Evolutionary conservation across 2,329 filamentous ascomycete genomes (phyloP).

Genomic region (Trichoderma hamatum): DNA sequence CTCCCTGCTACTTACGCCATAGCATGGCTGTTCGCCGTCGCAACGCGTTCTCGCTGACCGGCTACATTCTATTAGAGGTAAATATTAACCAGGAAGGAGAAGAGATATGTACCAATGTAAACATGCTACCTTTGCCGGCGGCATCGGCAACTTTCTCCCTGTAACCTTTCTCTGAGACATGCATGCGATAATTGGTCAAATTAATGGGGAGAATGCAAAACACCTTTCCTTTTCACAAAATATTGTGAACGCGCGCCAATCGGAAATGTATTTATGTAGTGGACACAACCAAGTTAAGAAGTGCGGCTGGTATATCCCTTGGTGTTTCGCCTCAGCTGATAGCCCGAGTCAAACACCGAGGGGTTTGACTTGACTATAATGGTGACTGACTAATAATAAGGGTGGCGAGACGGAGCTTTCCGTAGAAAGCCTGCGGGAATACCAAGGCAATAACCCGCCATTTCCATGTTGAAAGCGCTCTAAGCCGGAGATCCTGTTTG

Average conservation of each 20-base stretch:
- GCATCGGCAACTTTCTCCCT: neutral
- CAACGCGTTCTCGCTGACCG: constrained; percentile 3
- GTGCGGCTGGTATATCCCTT: neutral
- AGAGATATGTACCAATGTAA: neutral
- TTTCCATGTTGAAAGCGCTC: neutral
- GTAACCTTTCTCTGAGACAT: neutral
- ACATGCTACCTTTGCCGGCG: constrained; percentile 3
- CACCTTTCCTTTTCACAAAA: neutral
- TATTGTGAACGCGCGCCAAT: neutral
- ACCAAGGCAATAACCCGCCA: neutral
- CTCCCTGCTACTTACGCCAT: neutral
- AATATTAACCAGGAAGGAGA: neutral
- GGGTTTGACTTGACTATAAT: neutral
- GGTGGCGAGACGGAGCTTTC: neutral
- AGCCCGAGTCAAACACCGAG: neutral
- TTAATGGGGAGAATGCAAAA: neutral
- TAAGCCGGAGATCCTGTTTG: constrained; percentile 3
- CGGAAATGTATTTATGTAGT: neutral
- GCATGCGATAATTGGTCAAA: neutral
- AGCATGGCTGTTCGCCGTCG: neutral
- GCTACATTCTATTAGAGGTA: neutral
- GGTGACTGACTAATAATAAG: neutral
- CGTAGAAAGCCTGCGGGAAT: constrained; percentile 1
- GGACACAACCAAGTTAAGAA: neutral
- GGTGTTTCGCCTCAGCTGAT: neutral